Percentiles rank a stretch among this genome's conserved stretches.
These are phyloP conservation scores for Graphiopsis chlorocephala DNA, from an alignment of 2,329 filamentous ascomycete genomes.

Conservation along the genomic window DNA sequence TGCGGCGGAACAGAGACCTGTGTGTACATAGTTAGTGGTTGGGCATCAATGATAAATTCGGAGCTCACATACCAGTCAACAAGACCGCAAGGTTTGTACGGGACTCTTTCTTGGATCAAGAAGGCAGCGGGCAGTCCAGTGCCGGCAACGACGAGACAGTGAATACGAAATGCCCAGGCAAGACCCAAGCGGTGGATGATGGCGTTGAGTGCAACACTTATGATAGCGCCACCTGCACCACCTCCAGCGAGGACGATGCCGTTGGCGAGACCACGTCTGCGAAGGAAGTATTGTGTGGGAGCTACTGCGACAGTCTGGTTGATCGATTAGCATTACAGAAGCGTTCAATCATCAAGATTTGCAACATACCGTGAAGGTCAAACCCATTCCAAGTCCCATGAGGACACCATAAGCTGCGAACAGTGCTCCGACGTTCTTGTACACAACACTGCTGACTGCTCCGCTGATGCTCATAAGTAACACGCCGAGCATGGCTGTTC, in stretches of 20 bases:
- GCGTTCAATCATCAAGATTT: neutral
- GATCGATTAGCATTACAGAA: neutral
- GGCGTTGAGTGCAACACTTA: conserved; percentile 30
- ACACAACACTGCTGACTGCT: conserved; percentile 48
- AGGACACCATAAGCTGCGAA: conserved; percentile 51
- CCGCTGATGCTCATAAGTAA: conserved; percentile 50
- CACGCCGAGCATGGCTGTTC: conserved; percentile 50
- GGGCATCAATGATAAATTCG: neutral
- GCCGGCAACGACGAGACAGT: conserved; percentile 51
- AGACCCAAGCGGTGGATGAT: conserved; percentile 45
- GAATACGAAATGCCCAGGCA: conserved; percentile 53
- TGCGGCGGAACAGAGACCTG: conserved; percentile 39
- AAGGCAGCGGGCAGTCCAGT: conserved; percentile 58
- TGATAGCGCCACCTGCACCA: conserved; percentile 55
- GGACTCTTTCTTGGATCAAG: conserved; percentile 50
- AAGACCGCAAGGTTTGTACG: conserved; percentile 22
- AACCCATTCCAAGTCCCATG: conserved; percentile 42
- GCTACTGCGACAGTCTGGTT: conserved; percentile 37
- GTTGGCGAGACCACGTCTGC: conserved; percentile 45
- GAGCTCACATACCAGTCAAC: neutral
- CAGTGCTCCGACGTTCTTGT: conserved; percentile 45
- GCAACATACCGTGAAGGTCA: conserved; percentile 15
- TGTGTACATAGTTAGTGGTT: conserved; percentile 40
- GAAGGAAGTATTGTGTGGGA: conserved; percentile 49
- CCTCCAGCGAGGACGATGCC: conserved; percentile 50